Percentiles rank a stretch among this genome's conserved stretches.
phyloP scores from a whole-genome alignment of 345 rosid species.

The Eucalyptus victrix region DNA sequence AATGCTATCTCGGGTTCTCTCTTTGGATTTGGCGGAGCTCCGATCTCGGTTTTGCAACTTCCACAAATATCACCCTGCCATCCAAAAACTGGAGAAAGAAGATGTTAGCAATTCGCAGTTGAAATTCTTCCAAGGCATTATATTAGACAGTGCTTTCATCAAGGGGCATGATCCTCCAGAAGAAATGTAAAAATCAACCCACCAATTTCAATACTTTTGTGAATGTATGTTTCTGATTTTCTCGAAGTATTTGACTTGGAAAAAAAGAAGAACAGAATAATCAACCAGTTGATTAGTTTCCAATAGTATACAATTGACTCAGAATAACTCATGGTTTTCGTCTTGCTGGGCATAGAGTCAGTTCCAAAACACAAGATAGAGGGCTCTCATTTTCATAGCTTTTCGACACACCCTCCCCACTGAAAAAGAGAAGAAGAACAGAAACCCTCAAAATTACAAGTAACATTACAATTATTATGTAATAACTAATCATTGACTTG shows the following conservation, averaged over 20 bases:
- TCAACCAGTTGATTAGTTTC: neutral
- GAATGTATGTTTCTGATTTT: neutral
- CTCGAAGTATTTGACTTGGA: neutral
- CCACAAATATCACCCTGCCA: constrained; percentile 84
- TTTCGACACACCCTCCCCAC: neutral
- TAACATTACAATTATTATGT: neutral
- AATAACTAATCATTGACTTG: neutral
- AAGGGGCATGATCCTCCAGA: neutral
- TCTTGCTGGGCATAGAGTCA: neutral
- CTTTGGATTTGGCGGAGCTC: constrained; percentile 29
- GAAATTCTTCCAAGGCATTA: neutral
- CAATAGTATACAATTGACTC: neutral
- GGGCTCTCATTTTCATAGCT: neutral
- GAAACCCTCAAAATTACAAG: neutral
- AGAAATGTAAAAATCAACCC: neutral
- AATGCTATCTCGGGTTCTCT: constrained; percentile 5
- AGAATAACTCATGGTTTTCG: neutral
- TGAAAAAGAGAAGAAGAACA: neutral
- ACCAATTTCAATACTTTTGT: neutral
- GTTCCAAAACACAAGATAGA: neutral
- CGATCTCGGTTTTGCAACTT: constrained; percentile 51
- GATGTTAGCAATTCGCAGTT: neutral
- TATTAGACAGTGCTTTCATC: neutral
- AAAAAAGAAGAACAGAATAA: neutral
- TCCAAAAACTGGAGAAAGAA: constrained; percentile 39